phyloP scores from a whole-genome alignment of 345 rosid species.

The Bretschneidera sinensis region DNA sequence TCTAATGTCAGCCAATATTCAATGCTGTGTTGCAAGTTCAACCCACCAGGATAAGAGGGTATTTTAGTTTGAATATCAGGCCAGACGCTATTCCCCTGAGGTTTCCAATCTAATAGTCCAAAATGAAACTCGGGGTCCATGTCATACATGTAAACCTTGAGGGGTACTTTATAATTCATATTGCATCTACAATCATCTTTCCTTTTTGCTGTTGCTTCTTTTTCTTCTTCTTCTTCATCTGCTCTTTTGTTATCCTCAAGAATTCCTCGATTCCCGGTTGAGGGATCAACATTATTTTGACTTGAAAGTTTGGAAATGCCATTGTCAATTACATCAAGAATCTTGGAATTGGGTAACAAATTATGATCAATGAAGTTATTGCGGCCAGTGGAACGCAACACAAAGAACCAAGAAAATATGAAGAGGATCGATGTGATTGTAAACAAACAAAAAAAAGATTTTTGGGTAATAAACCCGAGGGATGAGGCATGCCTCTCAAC shows the following conservation, averaged over 20 bases:
- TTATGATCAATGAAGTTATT: conserved; percentile 33
- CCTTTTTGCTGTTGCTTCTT: conserved; percentile 3
- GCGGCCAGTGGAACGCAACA: conserved; percentile 47
- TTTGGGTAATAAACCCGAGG: conserved; percentile 32
- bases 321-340: conserved; percentile 24
- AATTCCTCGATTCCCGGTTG: conserved; percentile 23
- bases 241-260: conserved; percentile 25
- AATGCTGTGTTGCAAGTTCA: conserved; percentile 91
- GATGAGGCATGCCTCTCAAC: conserved; percentile 45
- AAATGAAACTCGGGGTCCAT: conserved; percentile 86
- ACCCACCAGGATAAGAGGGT: conserved; percentile 82
- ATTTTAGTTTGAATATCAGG: conserved; percentile 57
- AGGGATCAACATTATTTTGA: conserved; percentile 17
- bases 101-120: conserved; percentile 70
- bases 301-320: conserved; percentile 15
- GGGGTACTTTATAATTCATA: conserved; percentile 23
- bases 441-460: conserved; percentile 46
- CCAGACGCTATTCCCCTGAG: conserved; percentile 55
- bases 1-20: conserved; percentile 94
- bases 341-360: conserved; percentile 27
- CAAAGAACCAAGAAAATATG: conserved; percentile 68
- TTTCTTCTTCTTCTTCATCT: background rate
- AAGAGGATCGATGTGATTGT: conserved; percentile 35
- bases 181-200: conserved; percentile 9
- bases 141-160: conserved; percentile 88